Evolutionary conservation across 306 rosid genomes (phyloP).

Genomic region (Potentilla sterilis): DNA sequence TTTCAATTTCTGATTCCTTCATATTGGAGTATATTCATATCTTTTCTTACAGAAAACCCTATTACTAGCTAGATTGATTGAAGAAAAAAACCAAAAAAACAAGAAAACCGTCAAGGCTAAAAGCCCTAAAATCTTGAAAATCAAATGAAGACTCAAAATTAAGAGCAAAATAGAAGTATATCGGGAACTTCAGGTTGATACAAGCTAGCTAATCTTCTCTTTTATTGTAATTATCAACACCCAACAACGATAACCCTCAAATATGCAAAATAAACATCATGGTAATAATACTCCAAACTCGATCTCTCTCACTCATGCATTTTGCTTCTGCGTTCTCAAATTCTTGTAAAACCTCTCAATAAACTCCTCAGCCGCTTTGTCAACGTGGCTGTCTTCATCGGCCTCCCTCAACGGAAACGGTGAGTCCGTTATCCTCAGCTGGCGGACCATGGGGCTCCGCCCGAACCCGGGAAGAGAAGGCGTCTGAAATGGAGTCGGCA

Average conservation of each 20-base stretch:
- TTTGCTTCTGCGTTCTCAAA: slow-evolving; percentile 38
- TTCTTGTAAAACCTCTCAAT: slow-evolving; percentile 72
- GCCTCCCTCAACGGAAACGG: slow-evolving; percentile 66
- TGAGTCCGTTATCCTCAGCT: slow-evolving; percentile 85
- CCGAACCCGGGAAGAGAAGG: slow-evolving; percentile 47
- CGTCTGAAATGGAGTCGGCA: slow-evolving; percentile 23
- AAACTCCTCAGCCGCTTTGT: slow-evolving; percentile 80
- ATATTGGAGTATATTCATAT: too few relatives aligned
- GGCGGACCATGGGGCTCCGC: slow-evolving; percentile 55
- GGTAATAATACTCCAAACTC: not conserved
- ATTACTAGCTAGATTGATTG: not conserved
- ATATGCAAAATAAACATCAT: not conserved
- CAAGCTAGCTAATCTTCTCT: not conserved
- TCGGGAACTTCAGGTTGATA: not conserved
- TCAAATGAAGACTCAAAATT: not conserved
- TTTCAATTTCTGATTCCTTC: not conserved
- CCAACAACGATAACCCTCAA: not conserved
- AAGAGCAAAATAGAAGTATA: not conserved
- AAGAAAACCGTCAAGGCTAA: not conserved
- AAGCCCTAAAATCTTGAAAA: not conserved
- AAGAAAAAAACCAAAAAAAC: not conserved
- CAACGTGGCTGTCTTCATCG: slow-evolving; percentile 53
- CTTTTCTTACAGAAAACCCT: not conserved
- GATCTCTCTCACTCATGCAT: not conserved
- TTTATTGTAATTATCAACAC: slow-evolving; percentile 8